Conservation (phyloP, 1,139 yeast species). For the Saccharomyces pastorianus region DNA sequence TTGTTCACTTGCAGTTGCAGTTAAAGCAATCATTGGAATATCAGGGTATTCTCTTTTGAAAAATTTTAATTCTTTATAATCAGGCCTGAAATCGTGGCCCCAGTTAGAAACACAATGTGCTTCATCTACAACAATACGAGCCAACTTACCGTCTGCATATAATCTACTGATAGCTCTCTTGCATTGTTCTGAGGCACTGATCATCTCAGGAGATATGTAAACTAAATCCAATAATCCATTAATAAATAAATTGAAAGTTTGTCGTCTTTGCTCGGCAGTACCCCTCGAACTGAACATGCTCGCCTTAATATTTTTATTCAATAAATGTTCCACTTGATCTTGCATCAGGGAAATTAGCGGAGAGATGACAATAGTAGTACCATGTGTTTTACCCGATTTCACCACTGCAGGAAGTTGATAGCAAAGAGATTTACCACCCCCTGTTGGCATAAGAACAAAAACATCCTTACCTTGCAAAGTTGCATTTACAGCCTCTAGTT, state of each 20-base stretch:
- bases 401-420: constrained; percentile 92
- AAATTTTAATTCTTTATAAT: constrained; percentile 71
- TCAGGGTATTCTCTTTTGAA: constrained; percentile 68
- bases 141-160: constrained; percentile 49
- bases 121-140: constrained; percentile 90
- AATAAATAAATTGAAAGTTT: constrained; percentile 53
- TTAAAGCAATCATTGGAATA: constrained; percentile 89
- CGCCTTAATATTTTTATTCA: constrained; percentile 60
- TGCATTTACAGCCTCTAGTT: constrained; percentile 77
- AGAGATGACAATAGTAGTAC: constrained; percentile 86
- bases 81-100: constrained; percentile 99
- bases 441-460: constrained; percentile 96
- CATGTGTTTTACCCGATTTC: constrained; percentile 61
- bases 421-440: constrained; percentile 96
- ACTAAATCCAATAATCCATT: constrained; percentile 66
- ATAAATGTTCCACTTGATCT: constrained; percentile 84
- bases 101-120: constrained; percentile 98
- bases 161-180: constrained; percentile 55
- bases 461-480: constrained; percentile 78
- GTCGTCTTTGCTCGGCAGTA: constrained; percentile 52
- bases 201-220: constrained; percentile 93
- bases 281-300: constrained; percentile 84
- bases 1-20: constrained; percentile 94
- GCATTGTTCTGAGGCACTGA: constrained; percentile 65
- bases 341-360: constrained; percentile 96